Evolutionary conservation across 257 asterid genomes (phyloP), one percentile per base, ranked within the genome.

Genomic region (Penstemon davidsonii): DNA sequence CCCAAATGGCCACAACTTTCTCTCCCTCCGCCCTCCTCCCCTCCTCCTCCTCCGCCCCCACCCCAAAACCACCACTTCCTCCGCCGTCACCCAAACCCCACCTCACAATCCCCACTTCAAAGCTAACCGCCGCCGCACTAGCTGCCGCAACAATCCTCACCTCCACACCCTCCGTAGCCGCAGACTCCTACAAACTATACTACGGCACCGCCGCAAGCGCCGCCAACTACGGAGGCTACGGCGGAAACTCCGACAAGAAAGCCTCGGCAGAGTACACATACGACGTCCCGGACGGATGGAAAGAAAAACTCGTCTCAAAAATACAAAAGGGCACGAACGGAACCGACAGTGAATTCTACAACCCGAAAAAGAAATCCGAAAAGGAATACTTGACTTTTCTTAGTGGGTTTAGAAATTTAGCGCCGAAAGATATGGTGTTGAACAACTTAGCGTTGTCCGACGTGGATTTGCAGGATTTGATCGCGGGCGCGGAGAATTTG

Each of bases 191-290:
- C 95, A 73, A 67, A 36, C 51, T 90, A 4, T 90, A 90, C 97
- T 93, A 90, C 72, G 99, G 96, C 63, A 88, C 96, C 25, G 99
- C 97, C 13, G 96, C 99, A 25, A 88, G 97, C 66, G 97, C 99
- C 59, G 87, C 99, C 60, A 93, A 85, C 71, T 93, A 93, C 77
- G 97, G 97, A 1, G 97, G 97, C 2, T 87, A 71, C 74, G 99
- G 99, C 5, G 96, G 99, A 0, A 93, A 90, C 72, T 84, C 96
- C 13, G 99, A 90, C 79, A 88, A 87, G 78, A 90, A 88, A 64
- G 74, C 97, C 39, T 81, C 97, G n/a, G n/a, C 97, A 3, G 99
- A 93, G 82, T 93, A 93, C 90, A 76, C 68, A 11, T 93, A 90
- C 76, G 99, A 88, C 45, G 99, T 93, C 36, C 97, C 97, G 0